Base-by-base conservation (phyloP, 176 grass and related monocot species). In the Zizania latifolia region DNA sequence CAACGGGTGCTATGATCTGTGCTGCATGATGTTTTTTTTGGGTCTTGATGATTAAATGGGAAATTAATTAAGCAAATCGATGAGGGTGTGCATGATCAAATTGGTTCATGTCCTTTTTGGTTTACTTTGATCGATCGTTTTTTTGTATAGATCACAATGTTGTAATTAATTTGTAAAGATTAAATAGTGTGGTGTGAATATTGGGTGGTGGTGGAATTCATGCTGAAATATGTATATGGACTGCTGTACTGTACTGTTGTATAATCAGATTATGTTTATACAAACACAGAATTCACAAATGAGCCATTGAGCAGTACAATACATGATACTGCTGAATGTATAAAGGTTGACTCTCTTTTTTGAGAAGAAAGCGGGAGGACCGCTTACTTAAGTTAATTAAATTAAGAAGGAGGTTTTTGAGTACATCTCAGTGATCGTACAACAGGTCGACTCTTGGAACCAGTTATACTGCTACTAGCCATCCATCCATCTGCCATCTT, bases 101-200 rank as follows among this genome's bases (percentile, higher is more conserved):
- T 12, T 64, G 7, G 30, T 35, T 50, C 24, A 6, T 61, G 33
- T 51, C 2, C 8, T 50, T 26, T 22, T 51, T 53, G 33, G 27
- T 19, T n/a, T 60, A 4, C 58, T 9, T 62, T 51, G 51, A 55
- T 40, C 71, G 24, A n/a, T n/a, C n/a, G n/a, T n/a, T n/a, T n/a
- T 30, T 79, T 74, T 81, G 73, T 86, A 77, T 43, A 82, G 68
- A n/a, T 31, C 27, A n/a, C n/a, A n/a, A 65, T 82, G 76, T 11
- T 73, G 76, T 67, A 79, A 77, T 58, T 23, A 79, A 71, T 58
- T 23, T 82, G 58, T 58, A 64, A 70, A 81, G 72, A 77, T 77
- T 70, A 81, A n/a, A n/a, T n/a, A n/a, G n/a, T n/a, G n/a, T n/a
- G n/a, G 58, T 81, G 27, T 74, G 72, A 58, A 86, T 81, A 66